Conservation (phyloP, 257 asterid species). For the Datura wrightii region DNA sequence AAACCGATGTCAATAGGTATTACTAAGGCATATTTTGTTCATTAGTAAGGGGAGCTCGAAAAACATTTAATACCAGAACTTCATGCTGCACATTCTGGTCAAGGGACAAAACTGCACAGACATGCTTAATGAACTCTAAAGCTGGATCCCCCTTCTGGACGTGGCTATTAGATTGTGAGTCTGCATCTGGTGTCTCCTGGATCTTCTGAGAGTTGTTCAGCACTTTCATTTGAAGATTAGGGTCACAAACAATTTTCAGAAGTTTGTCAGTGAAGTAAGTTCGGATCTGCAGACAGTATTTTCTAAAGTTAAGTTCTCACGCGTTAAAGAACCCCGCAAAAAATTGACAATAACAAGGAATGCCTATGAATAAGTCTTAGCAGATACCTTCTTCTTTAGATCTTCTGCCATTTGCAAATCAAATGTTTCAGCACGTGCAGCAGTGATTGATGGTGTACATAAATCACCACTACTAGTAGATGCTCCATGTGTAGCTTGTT, state of each 20-base stretch:
- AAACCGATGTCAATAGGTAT: not conserved
- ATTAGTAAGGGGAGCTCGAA: not conserved
- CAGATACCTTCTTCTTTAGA: slow-evolving; percentile 74
- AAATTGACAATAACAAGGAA: not conserved
- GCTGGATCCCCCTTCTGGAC: slow-evolving; percentile 73
- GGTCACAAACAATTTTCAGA: slow-evolving; percentile 80
- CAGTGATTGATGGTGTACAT: slow-evolving; percentile 93
- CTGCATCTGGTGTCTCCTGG: slow-evolving; percentile 45
- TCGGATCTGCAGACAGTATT: slow-evolving; percentile 61
- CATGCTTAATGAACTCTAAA: slow-evolving; percentile 88
- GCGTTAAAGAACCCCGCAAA: not conserved
- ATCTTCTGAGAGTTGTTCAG: slow-evolving; percentile 52
- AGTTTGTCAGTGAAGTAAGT: slow-evolving; percentile 87
- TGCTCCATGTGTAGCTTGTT: slow-evolving; percentile 70
- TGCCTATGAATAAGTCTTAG: slow-evolving; percentile 15
- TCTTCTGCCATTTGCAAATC: slow-evolving; percentile 73
- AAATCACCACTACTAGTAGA: slow-evolving; percentile 54
- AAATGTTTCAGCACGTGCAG: slow-evolving; percentile 84
- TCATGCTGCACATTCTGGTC: slow-evolving; percentile 96
- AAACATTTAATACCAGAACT: slow-evolving; percentile 72
- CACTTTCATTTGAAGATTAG: slow-evolving; percentile 61
- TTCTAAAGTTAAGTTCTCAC: slow-evolving; percentile 24
- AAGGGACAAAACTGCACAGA: slow-evolving; percentile 90
- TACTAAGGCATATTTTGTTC: not conserved
- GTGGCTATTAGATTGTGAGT: slow-evolving; percentile 48